A percentile compares a stretch with the other conserved stretches of the same genome.
These are phyloP conservation scores for Eucalyptus sp. DNA, from an alignment of 345 rosid genomes.

Conservation along the genomic window DNA sequence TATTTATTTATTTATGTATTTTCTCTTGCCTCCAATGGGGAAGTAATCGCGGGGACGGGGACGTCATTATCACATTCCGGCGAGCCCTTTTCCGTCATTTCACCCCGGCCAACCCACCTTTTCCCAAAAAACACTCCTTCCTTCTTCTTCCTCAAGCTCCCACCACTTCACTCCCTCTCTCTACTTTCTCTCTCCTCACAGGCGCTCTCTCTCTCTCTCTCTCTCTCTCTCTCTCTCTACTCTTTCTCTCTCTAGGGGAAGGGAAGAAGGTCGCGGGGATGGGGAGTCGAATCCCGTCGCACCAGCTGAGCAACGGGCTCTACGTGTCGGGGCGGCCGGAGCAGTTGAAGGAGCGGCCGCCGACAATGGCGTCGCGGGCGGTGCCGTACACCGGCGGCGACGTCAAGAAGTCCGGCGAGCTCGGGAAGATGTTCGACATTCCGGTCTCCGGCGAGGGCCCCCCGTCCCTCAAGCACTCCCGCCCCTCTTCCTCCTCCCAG, in stretches of 20 bases:
- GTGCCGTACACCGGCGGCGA: constrained; percentile 92
- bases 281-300: constrained; percentile 75
- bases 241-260: not conserved
- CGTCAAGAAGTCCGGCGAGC: constrained; percentile 87
- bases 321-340: constrained; percentile 78
- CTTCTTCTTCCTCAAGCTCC: constrained; percentile 4
- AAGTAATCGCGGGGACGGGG: not conserved
- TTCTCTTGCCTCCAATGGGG: not conserved
- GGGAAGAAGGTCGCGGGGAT: constrained; percentile 6
- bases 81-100: constrained; percentile 17
- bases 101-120: not conserved
- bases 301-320: constrained; percentile 78
- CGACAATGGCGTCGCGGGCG: constrained; percentile 73
- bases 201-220: not conserved
- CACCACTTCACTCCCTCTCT: not conserved
- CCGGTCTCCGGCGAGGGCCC: constrained; percentile 26
- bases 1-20: not conserved
- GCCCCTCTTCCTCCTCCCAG: constrained; percentile 57
- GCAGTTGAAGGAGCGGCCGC: constrained; percentile 56
- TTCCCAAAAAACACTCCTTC: constrained; percentile 2
- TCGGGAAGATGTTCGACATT: constrained; percentile 91
- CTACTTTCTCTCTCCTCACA: not conserved
- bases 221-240: not conserved
- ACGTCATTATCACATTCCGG: not conserved
- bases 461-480: constrained; percentile 31